Evolutionary conservation across 2,329 filamentous ascomycete genomes (phyloP), one percentile per base, ranked within the genome.

Genomic region (Arthrobotrys sphaeroides): DNA sequence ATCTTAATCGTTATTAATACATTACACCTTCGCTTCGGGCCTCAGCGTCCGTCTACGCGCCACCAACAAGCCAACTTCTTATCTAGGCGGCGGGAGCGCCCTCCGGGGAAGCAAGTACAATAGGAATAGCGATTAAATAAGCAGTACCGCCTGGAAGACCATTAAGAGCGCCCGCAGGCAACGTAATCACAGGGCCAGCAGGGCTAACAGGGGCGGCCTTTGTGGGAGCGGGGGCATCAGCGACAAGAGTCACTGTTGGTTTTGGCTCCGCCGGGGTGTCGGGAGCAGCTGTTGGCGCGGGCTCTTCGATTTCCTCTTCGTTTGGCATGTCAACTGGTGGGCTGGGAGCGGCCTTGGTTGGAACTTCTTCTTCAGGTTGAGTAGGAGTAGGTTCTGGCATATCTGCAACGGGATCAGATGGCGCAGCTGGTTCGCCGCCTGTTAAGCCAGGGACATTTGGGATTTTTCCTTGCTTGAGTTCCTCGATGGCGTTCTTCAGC

Each of bases 401-500:
- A 20, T 43, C 40, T 1, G 40, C 40, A n/a, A n/a, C n/a, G n/a
- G n/a, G n/a, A n/a, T n/a, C n/a, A n/a, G n/a, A n/a, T 20, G 40
- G 40, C 2, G 40, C 40, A 20, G 18, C 40, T 43, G n/a, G 40
- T 43, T 43, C 20, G 2, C 40, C 40, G 13, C 43, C 43, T 3
- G 43, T 47, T 12, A 47, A 47, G 20, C 43, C 43, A 3, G 43
- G 43, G 12, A 47, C 26, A n/a, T 12, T 47, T 24, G 43, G 43
- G 2, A 47, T 47, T 13, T 47, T 47, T 2, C 43, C 43, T 26
- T 47, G 43, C 61, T 67, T 67, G 7, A 67, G 33, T 3, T 67
- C 49, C 3, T 9, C n/a, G 18, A 67, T 67, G 3, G 47, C 49
- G 3, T n/a, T 45, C 31, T 57, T 40, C 2, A 67, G 49, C 22